Evolutionary conservation across 495 filamentous ascomycete species (phyloP).

Genomic region (Bryoglossum gracile): DNA sequence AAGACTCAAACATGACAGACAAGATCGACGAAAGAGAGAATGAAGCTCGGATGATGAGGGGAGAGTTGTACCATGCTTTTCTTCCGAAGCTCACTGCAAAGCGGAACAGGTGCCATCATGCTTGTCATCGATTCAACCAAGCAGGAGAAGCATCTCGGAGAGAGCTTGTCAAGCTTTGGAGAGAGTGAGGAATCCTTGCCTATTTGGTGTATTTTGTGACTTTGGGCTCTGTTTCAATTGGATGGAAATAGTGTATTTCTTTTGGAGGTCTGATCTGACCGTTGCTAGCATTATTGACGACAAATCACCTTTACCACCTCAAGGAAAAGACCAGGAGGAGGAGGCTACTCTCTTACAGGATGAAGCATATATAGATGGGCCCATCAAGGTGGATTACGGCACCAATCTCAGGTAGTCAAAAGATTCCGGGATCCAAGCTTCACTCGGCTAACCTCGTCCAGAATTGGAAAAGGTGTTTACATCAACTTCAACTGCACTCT

Average conservation of each 20-base stretch:
- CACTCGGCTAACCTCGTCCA: conserved; percentile 10
- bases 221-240: too few species aligned
- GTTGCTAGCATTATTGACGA: conserved; percentile 49
- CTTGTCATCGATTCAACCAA: conserved; percentile 56
- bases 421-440: not conserved
- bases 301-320: conserved; percentile 53
- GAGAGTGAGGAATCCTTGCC: conserved; percentile 48
- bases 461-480: conserved; percentile 59
- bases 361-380: conserved; percentile 64
- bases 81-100: conserved; percentile 41
- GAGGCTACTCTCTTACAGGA: conserved; percentile 53
- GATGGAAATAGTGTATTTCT: too few species aligned
- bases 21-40: conserved; percentile 32
- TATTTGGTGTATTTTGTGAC: conserved; percentile 2
- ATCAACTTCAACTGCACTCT: conserved; percentile 72
- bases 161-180: conserved; percentile 58
- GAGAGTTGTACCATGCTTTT: conserved; percentile 46
- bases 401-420: conserved; percentile 50
- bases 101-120: conserved; percentile 50
- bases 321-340: conserved; percentile 41
- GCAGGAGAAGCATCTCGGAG: conserved; percentile 50
- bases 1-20: not conserved
- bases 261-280: too few species aligned
- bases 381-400: conserved; percentile 70
- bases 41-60: conserved; percentile 39